phyloP scores from a whole-genome alignment of 768 basidiomycete genomes.

The Tricholoma flavovirens region DNA sequence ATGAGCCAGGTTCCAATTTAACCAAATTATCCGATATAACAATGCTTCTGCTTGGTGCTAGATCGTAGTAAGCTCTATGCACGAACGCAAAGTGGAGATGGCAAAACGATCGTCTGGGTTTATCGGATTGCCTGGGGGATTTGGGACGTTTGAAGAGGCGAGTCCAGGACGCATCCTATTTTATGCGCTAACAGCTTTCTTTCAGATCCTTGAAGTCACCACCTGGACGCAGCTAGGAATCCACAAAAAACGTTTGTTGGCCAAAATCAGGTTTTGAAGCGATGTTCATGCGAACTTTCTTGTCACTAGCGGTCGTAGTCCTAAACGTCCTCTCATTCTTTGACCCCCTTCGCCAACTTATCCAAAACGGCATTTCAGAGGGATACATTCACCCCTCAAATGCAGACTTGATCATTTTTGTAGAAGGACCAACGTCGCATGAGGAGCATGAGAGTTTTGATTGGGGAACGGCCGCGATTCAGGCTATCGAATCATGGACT shows the following conservation, averaged over 20 bases:
- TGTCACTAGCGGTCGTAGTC: constrained; percentile 76
- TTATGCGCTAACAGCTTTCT: background rate
- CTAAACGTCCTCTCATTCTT: constrained; percentile 85
- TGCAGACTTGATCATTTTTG: constrained; percentile 59
- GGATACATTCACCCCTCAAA: constrained; percentile 72
- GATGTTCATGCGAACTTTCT: background rate
- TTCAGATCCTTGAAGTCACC: constrained; percentile 79
- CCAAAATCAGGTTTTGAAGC: background rate
- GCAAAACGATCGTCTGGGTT: constrained; percentile 76
- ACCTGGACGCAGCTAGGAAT: constrained; percentile 95
- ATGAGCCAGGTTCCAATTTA: background rate
- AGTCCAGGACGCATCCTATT: constrained; percentile 8
- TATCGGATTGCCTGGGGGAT: constrained; percentile 87
- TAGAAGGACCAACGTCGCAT: constrained; percentile 61
- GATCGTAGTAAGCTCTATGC: constrained; percentile 78
- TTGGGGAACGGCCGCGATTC: constrained; percentile 71
- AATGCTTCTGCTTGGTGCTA: constrained; percentile 18
- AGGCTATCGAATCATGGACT: constrained; percentile 60
- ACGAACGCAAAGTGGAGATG: constrained; percentile 90
- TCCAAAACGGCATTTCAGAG: constrained; percentile 56
- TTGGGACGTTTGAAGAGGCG: constrained; percentile 93
- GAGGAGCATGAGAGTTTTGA: constrained; percentile 56
- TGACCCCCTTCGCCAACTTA: constrained; percentile 72
- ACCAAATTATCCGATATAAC: constrained; percentile 4
- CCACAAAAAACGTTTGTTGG: constrained; percentile 65